Evolutionary conservation across 2,329 filamentous ascomycete genomes (phyloP).

Genomic region (Fusarium continuum): DNA sequence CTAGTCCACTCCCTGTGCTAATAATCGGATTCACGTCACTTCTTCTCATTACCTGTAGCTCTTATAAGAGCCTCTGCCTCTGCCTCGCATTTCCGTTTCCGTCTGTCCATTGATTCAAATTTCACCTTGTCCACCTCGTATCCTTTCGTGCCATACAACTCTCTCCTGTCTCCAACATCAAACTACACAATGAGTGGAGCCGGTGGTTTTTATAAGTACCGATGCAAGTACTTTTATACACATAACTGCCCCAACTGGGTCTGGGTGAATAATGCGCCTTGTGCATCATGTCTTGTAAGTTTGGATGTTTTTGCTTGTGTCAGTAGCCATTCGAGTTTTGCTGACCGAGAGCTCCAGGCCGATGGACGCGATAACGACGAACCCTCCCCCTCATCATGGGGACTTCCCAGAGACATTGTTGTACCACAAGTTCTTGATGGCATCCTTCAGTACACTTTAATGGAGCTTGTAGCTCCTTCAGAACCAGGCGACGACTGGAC

Average conservation of each 20-base stretch:
- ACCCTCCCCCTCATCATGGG: conserved; percentile 40
- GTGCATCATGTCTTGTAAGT: conserved; percentile 61
- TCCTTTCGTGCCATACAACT: not conserved
- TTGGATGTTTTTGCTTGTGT: not conserved
- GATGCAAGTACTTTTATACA: conserved; percentile 64
- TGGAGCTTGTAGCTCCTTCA: conserved; percentile 55
- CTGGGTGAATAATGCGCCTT: conserved; percentile 61
- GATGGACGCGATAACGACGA: conserved; percentile 58
- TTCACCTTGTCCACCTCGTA: conserved; percentile 12
- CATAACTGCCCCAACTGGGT: conserved; percentile 65
- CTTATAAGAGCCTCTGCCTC: conserved; percentile 37
- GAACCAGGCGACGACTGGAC: conserved; percentile 52
- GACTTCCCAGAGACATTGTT: conserved; percentile 53
- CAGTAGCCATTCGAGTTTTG: not conserved
- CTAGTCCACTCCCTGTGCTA: conserved; percentile 36
- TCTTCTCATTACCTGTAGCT: conserved; percentile 34
- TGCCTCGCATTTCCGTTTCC: conserved; percentile 25
- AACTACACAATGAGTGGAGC: conserved; percentile 46
- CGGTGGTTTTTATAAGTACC: conserved; percentile 62
- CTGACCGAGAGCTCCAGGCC: conserved; percentile 51
- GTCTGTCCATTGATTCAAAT: conserved; percentile 23
- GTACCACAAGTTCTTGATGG: conserved; percentile 58
- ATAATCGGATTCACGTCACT: conserved; percentile 39
- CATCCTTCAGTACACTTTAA: conserved; percentile 57
- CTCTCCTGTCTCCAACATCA: conserved; percentile 14